Evolutionary conservation across 371 early-diverging fungal species (phyloP), one percentile per base, ranked within the genome.

Genomic region (Mortierella sp.): DNA sequence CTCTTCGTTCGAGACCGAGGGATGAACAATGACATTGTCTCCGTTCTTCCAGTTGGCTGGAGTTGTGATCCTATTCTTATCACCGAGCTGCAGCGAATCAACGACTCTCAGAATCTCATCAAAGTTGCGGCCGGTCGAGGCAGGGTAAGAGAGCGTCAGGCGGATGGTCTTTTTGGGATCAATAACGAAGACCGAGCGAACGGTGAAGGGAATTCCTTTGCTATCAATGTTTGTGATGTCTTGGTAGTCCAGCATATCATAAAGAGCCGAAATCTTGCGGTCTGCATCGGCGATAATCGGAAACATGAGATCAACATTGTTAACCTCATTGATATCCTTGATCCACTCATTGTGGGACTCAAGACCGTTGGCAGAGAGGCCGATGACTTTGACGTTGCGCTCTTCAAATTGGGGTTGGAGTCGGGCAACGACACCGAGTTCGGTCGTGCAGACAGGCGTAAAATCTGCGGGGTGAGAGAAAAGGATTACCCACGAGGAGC

Each of bases 191-290:
- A 98, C 97, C 26, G 93, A 90, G 56, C 98, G 93, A 61, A 97
- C 94, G 31, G 98, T 98, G 81, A 96, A 91, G 4, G 97, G 97
- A 63, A 96, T 84, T 55, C 97, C 98, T 65, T 89, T 88, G 68
- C 71, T 81, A 79, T 93, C 94, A 28, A 95, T 87, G 82, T 97
- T 97, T 75, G 95, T 92, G 37, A 90, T 80, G 79, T 97, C 98
- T 82, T 95, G 92, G 73, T 88, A 73, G 80, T 98, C 98, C 68
- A 98, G 86, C 98, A 97, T 98, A 70, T 94, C 95, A 86, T 96
- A 97, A 26, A 95, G 87, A 21, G 85, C 83, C 50, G 98, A 91
- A 23, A 95, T 85, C 62, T 89, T 84, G 71, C 95, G 92, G 62
- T 93, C 89, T 24, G 83, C 84, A 84, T 95, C 95, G 59, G 96